Evolutionary conservation across 1,139 yeast genomes (phyloP), one percentile per base, ranked within the genome.

Genomic region (Diutina rugosa): DNA sequence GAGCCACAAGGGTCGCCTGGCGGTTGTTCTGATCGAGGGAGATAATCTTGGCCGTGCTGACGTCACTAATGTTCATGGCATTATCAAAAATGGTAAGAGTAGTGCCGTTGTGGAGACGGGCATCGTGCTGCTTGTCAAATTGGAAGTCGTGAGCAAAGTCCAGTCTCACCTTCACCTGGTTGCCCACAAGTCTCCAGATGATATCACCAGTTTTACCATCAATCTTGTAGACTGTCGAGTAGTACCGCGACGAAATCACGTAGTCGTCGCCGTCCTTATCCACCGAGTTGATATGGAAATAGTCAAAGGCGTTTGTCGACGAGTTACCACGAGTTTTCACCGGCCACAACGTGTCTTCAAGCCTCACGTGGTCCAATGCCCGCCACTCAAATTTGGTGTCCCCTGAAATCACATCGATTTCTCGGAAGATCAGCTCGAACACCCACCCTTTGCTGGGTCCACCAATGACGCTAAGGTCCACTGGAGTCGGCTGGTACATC

Each of bases 201-300:
- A 73, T 60, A 46, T 71, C 69, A 10, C 77, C 76, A 7, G 69
- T 68, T 21, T 63, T 65, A 9, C 76, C 76, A 60, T 67, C 63
- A 48, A 72, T 61, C 56, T 72, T 72, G 60, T 70, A 72, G 32
- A 72, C 57, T 5, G 76, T 62, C 28, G 75, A 69, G 49, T 69
- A 65, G 60, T 72, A 68, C 61, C 77, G 66, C 4, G 75, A 71
- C 3, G 74, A 71, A 21, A 73, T 54, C 35, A 72, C 57, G 59
- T 71, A 73, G 59, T 72, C 69, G 52, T 69, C 60, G 14, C 62
- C 67, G 60, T 72, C 74, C 58, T 73, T 73, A 57, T 72, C 76
- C 45, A 72, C 73, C 0, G 77, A 72, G 57, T 73, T 73, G 58
- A 72, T 71, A 58, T 73, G 77, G 66, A 73, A 71, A 59, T 69